These are phyloP conservation scores for Rhododendron simsii DNA, from an alignment of 148 eudicot species.

Conservation along the genomic window DNA sequence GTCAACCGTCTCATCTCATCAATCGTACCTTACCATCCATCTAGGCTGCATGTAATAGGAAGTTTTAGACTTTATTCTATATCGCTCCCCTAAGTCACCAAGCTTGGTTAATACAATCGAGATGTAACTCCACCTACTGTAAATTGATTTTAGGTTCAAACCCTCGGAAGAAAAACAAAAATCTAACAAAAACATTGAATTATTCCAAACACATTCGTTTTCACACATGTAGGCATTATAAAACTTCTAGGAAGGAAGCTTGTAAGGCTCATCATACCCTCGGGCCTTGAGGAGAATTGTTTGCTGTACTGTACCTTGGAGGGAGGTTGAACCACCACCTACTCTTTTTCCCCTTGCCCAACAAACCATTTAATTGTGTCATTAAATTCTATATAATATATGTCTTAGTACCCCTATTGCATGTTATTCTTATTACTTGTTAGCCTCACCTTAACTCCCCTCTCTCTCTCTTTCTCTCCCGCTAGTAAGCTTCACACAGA, in stretches of 20 bases:
- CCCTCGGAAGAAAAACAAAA: not conserved
- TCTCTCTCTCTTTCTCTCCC: not conserved
- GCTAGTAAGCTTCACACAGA: not conserved
- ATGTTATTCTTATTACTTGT: not conserved
- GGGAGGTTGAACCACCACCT: constrained; percentile 63
- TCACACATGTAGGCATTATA: not conserved
- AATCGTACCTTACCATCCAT: too few species aligned
- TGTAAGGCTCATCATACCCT: not conserved
- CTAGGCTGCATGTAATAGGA: too few species aligned
- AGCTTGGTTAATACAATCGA: too few species aligned
- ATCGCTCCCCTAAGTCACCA: too few species aligned
- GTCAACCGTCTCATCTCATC: too few species aligned
- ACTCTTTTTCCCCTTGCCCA: constrained; percentile 15
- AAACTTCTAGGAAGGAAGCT: not conserved
- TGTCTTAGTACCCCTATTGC: not conserved
- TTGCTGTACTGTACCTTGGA: not conserved
- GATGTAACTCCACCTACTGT: too few species aligned
- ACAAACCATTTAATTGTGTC: constrained; percentile 19
- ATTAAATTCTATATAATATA: not conserved
- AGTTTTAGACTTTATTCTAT: too few species aligned
- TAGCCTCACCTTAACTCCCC: not conserved
- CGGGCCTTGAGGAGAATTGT: not conserved
- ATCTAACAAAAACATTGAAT: not conserved
- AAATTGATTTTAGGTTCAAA: not conserved
- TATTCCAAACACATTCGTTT: not conserved